Base-by-base conservation (phyloP, 1,284 basidiomycete genomes). In the Malassezia vespertilionis region DNA sequence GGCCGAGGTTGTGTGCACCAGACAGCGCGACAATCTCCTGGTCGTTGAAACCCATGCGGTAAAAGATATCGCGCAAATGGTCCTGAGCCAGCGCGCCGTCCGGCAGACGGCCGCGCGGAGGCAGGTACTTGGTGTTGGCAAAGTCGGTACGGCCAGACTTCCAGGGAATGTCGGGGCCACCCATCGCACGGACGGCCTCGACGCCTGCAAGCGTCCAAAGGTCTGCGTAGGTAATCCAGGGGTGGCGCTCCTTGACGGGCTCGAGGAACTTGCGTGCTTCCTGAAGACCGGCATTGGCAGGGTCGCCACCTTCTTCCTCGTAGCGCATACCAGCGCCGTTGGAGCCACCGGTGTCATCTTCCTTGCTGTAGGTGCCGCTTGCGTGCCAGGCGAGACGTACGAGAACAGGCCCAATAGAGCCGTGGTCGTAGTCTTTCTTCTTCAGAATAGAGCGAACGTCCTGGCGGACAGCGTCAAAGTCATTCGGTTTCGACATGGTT, bases 1-100 rank as follows among this genome's bases (percentile, higher is more conserved):
- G 84, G 33, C 90, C 90, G 39, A 96, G 80, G 53, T 88, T 88
- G 72, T 97, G 91, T 34, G 86, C 90, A 60, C 91, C 91, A 26
- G 80, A 80, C 57, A 97, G 82, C 42, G 90, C 89, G 47, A 95
- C 90, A 51, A 69, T 71, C 58, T 71, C 69, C 57, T 89, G 86
- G 75, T 96, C 91, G 72, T 91, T 86, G 78, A 95, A 72, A 43
- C 72, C 72, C 72, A 73, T 72, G 48, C 58, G 57, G 61, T 73
- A 64, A 59, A 74, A 74, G 53, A 74, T 70, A 81, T 58, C 77
- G 76, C 91, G 80, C 52, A 96, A 74, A 72, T 97, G 91, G 70
- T 86, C 81, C 46, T 80, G 74, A 37, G 84, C 89, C 72, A 86
- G 82, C 21, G 80, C 68, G 30, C 82, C 91, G 71, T 96, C 91